Evolutionary conservation across 805 yeast species (phyloP), one percentile per base, ranked within the genome.

Genomic region (Pichia cephalocereana): DNA sequence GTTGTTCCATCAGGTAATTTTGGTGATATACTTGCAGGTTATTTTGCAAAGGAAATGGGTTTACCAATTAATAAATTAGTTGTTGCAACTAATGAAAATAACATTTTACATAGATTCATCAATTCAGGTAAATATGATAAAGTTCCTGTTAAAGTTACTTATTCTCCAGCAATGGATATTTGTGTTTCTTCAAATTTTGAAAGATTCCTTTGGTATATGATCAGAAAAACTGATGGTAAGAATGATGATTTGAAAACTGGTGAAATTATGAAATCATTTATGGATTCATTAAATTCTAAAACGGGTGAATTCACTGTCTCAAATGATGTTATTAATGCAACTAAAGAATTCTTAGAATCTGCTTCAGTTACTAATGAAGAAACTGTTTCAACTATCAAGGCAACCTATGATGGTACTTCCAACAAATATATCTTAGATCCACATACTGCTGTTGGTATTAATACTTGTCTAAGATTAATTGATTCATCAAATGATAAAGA

Each of bases 151-250:
- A 86, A 84, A 63, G 89, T 91, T 34, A 90, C 98, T 12, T 71
- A 82, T 59, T 87, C 97, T 2, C 99, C 99, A 54, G 99, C 99
- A 41, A 93, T 93, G 99, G 99, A 93, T 67, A 93, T 93, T 60
- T 77, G 88, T 59, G 87, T 93, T 49, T 88, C 97, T 17, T 86
- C 96, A 28, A 93, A 93, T 69, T 93, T 93, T 62, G 99, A 93
- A 74, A 84, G 99, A 69, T 79, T 90, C 64, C 73, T 93, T 57
- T 93, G 99, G 99, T 89, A 86, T 63, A 77, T 90, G 64, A 86
- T 90, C 28, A 80, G 90, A 64, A 83, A 85, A 59, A 75, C 83
- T 48, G 72, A 75, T 40, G 79, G 83, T 26, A 67, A 63, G 38
- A 73, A 76, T 50, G 81, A 81, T 56, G 76, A 80, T 52, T 58